Percentiles rank a stretch among this genome's conserved stretches.
Evolutionary conservation across 495 filamentous ascomycete species (phyloP).

Genomic region (Xylaria scruposa): DNA sequence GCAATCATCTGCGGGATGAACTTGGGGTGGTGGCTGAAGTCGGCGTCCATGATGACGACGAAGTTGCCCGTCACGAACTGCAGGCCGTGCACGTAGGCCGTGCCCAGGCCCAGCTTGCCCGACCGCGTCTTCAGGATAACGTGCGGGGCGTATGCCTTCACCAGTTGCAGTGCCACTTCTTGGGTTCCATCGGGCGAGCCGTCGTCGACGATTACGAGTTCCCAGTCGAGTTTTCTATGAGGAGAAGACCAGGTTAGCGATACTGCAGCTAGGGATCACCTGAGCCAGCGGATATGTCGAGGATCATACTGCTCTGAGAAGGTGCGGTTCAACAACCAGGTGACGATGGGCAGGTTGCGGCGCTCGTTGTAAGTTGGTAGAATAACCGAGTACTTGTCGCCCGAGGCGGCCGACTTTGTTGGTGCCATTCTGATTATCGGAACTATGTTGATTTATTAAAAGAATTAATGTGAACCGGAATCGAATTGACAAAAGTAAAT

Average conservation of each 20-base stretch:
- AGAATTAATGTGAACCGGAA: neutral
- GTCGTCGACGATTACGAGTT: constrained; percentile 97
- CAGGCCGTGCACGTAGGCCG: constrained; percentile 94
- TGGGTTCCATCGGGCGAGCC: constrained; percentile 96
- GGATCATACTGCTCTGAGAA: constrained; percentile 78
- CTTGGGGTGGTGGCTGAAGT: constrained; percentile 98
- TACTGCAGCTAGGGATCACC: neutral
- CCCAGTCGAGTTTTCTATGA: constrained; percentile 89
- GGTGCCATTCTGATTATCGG: constrained; percentile 41
- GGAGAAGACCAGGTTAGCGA: constrained; percentile 1
- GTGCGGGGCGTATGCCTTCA: constrained; percentile 77
- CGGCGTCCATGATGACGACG: constrained; percentile 99
- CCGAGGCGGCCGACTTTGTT: constrained; percentile 40
- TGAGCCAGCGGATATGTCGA: neutral
- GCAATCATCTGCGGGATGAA: constrained; percentile 90
- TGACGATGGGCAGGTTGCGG: constrained; percentile 92
- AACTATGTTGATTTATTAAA: constrained; percentile 8
- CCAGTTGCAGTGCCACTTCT: constrained; percentile 85
- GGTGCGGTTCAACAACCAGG: constrained; percentile 88
- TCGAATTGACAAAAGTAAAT: neutral
- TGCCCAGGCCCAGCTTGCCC: constrained; percentile 95
- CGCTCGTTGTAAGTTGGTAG: constrained; percentile 99
- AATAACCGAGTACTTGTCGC: constrained; percentile 93
- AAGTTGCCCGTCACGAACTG: constrained; percentile 87
- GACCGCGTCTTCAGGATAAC: constrained; percentile 85